Evolutionary conservation across 768 basidiomycete genomes (phyloP).

Genomic region (Pleurotus ostreatus): DNA sequence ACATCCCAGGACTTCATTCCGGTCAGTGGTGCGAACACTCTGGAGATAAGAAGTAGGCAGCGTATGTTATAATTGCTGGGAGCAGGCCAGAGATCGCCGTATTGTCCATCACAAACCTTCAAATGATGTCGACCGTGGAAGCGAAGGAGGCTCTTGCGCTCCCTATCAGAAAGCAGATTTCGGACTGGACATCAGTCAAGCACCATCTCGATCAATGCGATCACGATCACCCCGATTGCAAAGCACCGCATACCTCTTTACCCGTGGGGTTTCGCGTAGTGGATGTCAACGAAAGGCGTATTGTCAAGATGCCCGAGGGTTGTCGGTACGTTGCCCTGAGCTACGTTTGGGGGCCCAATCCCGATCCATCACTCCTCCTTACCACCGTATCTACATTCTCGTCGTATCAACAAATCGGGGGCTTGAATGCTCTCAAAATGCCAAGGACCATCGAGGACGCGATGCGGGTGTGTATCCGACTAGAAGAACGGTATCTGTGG

Average conservation of each 20-base stretch:
- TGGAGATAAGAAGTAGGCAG: background rate
- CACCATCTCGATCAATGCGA: background rate
- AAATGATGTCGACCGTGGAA: background rate
- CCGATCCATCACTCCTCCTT: background rate
- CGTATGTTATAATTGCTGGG: background rate
- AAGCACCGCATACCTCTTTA: background rate
- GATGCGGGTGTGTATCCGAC: background rate
- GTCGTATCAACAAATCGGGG: background rate
- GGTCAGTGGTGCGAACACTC: background rate
- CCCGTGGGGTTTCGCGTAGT: background rate
- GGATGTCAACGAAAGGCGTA: background rate
- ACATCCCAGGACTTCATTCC: background rate
- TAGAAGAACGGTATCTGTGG: conserved; percentile 1
- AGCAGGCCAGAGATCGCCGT: background rate
- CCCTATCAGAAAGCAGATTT: background rate
- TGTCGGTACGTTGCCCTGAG: background rate
- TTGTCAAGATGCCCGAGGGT: background rate
- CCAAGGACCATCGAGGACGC: conserved; percentile 5
- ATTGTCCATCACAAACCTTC: background rate
- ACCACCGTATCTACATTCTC: background rate
- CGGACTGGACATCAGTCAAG: background rate
- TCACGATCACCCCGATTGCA: background rate
- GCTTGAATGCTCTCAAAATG: background rate
- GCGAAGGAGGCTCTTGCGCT: background rate
- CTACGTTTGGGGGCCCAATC: conserved; percentile 2